Conservation (phyloP, 495 filamentous ascomycete species). For the Polyplosphaeria fusca region DNA sequence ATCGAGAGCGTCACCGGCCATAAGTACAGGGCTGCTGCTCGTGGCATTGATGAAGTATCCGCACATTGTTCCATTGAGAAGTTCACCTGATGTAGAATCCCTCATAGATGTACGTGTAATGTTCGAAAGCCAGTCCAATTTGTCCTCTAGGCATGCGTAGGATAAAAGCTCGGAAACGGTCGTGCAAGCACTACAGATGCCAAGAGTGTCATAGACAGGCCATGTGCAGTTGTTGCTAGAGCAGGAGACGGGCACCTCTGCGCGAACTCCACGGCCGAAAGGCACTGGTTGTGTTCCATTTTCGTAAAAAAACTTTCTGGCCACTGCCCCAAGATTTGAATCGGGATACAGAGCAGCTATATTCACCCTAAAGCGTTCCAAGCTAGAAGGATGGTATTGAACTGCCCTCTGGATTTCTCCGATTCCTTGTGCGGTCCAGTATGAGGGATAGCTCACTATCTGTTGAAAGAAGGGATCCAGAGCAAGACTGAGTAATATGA, state of each 20-base stretch:
- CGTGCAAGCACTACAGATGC: conserved; percentile 7
- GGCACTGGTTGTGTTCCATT: conserved; percentile 8
- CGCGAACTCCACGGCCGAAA: conserved; percentile 9
- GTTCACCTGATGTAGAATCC: background rate
- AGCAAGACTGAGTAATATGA: conserved; percentile 15
- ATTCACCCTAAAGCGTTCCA: background rate
- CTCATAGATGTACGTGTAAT: no score
- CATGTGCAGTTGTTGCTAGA: conserved; percentile 22
- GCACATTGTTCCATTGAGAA: background rate
- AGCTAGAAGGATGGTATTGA: conserved; percentile 2
- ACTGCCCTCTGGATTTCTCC: conserved; percentile 8
- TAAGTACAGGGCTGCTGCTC: conserved; percentile 13
- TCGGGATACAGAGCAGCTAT: background rate
- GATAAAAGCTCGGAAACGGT: conserved; percentile 1
- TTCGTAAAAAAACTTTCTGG: conserved; percentile 13
- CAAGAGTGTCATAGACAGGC: conserved; percentile 12
- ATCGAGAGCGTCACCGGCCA: conserved; percentile 18
- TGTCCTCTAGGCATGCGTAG: conserved; percentile 1
- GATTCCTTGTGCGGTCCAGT: background rate
- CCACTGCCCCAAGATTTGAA: background rate
- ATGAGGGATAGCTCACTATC: conserved; percentile 6
- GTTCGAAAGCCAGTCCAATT: background rate
- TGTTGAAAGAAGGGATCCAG: conserved; percentile 34
- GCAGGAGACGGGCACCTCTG: conserved; percentile 15
- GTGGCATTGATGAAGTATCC: conserved; percentile 17